A percentile compares a stretch with the other conserved stretches of the same genome.
Conservation (phyloP, 495 filamentous ascomycete species). For the Podospora conica region DNA sequence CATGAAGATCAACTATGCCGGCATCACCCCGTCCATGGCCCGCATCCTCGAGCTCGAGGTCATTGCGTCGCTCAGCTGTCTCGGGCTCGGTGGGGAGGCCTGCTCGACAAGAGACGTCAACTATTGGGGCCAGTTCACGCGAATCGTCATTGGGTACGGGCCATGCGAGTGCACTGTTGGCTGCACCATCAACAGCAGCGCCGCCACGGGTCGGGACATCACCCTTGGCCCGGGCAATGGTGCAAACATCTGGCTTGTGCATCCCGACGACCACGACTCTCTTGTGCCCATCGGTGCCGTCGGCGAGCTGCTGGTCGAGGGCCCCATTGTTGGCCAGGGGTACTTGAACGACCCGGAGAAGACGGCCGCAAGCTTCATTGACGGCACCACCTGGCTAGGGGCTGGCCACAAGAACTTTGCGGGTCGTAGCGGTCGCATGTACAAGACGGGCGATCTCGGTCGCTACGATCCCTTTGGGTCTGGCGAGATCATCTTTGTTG, state of each 20-base stretch:
- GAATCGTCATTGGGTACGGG: constrained; percentile 49
- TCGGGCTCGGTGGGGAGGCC: constrained; percentile 25
- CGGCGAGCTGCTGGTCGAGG: constrained; percentile 44
- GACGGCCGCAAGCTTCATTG: constrained; percentile 44
- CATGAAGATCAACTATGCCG: constrained; percentile 21
- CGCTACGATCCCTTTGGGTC: constrained; percentile 48
- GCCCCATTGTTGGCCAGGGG: constrained; percentile 43
- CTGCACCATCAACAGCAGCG: constrained; percentile 41
- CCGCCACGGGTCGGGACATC: constrained; percentile 34
- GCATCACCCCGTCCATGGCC: constrained; percentile 21
- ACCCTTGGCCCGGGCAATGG: constrained; percentile 22
- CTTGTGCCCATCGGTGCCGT: constrained; percentile 38
- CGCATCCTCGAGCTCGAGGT: constrained; percentile 15
- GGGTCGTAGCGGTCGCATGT: constrained; percentile 20
- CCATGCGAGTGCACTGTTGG: constrained; percentile 46
- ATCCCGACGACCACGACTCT: constrained; percentile 26
- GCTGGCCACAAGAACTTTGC: constrained; percentile 3
- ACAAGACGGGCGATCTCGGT: constrained; percentile 36
- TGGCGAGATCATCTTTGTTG: constrained; percentile 29
- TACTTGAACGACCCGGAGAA: constrained; percentile 50
- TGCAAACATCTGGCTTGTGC: constrained; percentile 24
- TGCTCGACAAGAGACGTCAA: constrained; percentile 12
- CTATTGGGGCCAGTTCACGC: constrained; percentile 21
- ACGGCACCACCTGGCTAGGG: constrained; percentile 38
- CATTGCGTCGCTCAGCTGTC: constrained; percentile 16